Percentiles rank a stretch among this genome's conserved stretches.
These are phyloP conservation scores for Smithsoniella earleae DNA, from an alignment of 163 green algal species.

Conservation along the genomic window DNA sequence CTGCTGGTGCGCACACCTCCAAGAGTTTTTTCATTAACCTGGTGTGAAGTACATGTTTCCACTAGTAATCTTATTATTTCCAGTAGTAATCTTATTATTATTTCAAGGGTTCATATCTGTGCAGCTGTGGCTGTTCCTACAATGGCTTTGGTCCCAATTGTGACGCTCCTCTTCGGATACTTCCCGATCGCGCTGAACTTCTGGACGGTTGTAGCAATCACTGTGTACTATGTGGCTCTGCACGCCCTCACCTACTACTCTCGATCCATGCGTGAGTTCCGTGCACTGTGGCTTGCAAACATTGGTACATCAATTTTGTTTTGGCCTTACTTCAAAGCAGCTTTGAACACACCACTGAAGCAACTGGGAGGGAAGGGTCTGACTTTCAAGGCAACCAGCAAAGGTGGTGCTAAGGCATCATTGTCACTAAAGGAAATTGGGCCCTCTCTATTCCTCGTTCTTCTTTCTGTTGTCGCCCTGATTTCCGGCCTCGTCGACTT, in stretches of 20 bases:
- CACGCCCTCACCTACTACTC: conserved; percentile 28
- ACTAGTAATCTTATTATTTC: too few species aligned
- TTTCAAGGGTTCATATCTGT: too few species aligned
- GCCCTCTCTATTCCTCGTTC: conserved; percentile 14
- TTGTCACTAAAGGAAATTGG: conserved; percentile 21
- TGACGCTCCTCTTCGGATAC: conserved; percentile 21
- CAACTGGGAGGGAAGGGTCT: conserved; percentile 24
- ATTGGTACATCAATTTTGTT: conserved; percentile 22
- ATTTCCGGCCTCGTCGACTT: conserved; percentile 21
- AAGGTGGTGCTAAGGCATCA: not conserved
- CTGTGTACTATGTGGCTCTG: conserved; percentile 11
- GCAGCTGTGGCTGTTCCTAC: conserved; percentile 7
- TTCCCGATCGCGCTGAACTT: conserved; percentile 30
- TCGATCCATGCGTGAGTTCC: conserved; percentile 29
- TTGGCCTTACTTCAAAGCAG: conserved; percentile 9
- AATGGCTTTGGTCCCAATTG: conserved; percentile 13
- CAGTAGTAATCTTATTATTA: too few species aligned
- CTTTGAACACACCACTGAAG: conserved; percentile 13
- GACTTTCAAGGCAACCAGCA: conserved; percentile 25
- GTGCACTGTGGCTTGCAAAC: conserved; percentile 22
- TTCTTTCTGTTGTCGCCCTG: conserved; percentile 1
- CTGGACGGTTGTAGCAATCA: conserved; percentile 2
- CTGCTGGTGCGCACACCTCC: not conserved
- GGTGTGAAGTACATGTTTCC: too few species aligned
- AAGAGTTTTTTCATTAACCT: too few species aligned